Conservation (phyloP, 495 filamentous ascomycete genomes). For the Hypoxylon crocopeplum region DNA sequence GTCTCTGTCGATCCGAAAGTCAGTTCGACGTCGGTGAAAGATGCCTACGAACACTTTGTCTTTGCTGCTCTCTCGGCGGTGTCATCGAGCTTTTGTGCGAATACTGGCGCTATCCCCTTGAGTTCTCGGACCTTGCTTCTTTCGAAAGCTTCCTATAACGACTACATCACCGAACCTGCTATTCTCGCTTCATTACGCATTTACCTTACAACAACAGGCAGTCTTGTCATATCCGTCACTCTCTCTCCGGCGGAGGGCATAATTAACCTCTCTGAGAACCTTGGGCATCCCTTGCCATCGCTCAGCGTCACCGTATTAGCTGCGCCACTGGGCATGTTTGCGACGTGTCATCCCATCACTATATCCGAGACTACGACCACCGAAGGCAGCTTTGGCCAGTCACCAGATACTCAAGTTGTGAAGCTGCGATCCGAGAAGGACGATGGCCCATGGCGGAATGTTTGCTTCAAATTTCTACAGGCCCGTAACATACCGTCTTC, state of each 20-base stretch:
- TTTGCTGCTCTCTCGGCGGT: constrained; percentile 51
- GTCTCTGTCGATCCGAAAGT: constrained; percentile 42
- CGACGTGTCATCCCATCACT: constrained; percentile 43
- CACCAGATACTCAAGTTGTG: constrained; percentile 55
- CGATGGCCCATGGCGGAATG: constrained; percentile 49
- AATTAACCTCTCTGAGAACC: constrained; percentile 45
- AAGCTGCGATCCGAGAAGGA: constrained; percentile 45
- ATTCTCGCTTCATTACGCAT: constrained; percentile 55
- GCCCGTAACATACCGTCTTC: constrained; percentile 50
- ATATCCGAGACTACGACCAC: constrained; percentile 30
- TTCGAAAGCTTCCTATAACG: constrained; percentile 35
- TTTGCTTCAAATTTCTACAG: constrained; percentile 50
- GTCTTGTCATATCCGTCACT: constrained; percentile 51
- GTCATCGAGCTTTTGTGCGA: constrained; percentile 51
- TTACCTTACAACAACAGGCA: constrained; percentile 57
- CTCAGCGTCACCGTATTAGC: constrained; percentile 48
- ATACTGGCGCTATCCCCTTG: constrained; percentile 49
- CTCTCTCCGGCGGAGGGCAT: constrained; percentile 50
- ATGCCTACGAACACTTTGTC: constrained; percentile 55
- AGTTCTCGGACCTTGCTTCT: constrained; percentile 52
- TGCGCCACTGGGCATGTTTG: constrained; percentile 56
- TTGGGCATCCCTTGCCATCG: constrained; percentile 44
- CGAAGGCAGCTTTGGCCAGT: constrained; percentile 45
- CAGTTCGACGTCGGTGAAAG: constrained; percentile 30
- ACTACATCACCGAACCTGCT: constrained; percentile 30